Evolutionary conservation across 2,329 filamentous ascomycete genomes (phyloP).

Genomic region (Fusarium equiseti): DNA sequence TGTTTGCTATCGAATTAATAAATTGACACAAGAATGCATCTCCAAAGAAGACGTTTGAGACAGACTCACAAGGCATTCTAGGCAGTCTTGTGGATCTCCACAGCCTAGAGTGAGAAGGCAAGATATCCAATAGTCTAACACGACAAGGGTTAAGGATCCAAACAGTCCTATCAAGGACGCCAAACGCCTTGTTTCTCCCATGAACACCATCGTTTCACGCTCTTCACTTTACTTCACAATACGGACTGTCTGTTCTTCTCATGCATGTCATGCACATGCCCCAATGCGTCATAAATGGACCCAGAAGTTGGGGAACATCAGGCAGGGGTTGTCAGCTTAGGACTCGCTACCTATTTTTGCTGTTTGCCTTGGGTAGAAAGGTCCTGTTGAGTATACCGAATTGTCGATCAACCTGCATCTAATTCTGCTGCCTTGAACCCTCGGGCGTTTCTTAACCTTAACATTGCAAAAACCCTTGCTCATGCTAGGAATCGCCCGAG

Average conservation of each 20-base stretch:
- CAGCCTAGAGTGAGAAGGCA: slow-evolving; percentile 7
- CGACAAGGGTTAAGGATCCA: neutral
- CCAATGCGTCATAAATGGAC: slow-evolving; percentile 15
- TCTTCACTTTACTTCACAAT: slow-evolving; percentile 1
- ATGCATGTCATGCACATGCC: slow-evolving; percentile 12
- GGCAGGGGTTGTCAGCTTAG: slow-evolving; percentile 12
- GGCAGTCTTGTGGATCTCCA: slow-evolving; percentile 19
- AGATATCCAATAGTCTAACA: slow-evolving; percentile 18
- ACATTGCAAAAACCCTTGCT: slow-evolving; percentile 4
- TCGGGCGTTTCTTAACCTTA: slow-evolving; percentile 14
- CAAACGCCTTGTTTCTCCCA: slow-evolving; percentile 24
- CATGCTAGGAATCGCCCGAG: slow-evolving; percentile 28
- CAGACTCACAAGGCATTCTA: slow-evolving; percentile 26
- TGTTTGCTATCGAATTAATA: neutral
- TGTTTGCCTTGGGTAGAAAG: slow-evolving; percentile 2
- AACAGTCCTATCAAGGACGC: slow-evolving; percentile 22
- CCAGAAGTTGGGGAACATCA: slow-evolving; percentile 14
- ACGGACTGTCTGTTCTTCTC: neutral
- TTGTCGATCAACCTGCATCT: slow-evolving; percentile 20
- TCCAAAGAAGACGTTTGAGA: neutral
- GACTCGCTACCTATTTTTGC: slow-evolving; percentile 10
- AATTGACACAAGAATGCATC: neutral
- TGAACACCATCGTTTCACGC: slow-evolving; percentile 24
- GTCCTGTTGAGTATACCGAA: slow-evolving; percentile 12
- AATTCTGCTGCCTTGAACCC: slow-evolving; percentile 28